Conservation (phyloP, 805 yeast genomes). For the Suhomyces sp. region DNA sequence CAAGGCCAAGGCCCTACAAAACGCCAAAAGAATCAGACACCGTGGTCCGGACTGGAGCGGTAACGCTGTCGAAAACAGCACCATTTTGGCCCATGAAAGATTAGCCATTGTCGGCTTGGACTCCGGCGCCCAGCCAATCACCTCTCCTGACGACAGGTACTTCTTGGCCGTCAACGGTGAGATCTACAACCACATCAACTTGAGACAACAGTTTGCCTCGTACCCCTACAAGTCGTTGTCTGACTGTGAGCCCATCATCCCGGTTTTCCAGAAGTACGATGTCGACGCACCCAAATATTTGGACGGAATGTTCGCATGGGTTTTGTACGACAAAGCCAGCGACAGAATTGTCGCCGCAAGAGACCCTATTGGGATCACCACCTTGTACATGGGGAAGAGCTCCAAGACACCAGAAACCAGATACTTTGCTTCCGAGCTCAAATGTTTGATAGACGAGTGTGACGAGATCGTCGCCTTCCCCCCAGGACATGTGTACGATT, state of each 20-base stretch:
- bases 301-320: slow-evolving; percentile 99
- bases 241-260: slow-evolving; percentile 98
- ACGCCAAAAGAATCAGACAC: slow-evolving; percentile 92
- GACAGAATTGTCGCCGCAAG: slow-evolving; percentile 96
- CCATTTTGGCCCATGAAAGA: slow-evolving; percentile 92
- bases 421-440: slow-evolving; percentile 91
- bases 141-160: slow-evolving; percentile 70
- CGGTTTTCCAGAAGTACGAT: slow-evolving; percentile 82
- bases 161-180: slow-evolving; percentile 93
- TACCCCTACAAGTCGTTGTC: slow-evolving; percentile 81
- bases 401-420: slow-evolving; percentile 68
- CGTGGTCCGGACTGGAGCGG: slow-evolving; percentile 99
- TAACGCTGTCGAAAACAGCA: slow-evolving; percentile 70
- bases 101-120: slow-evolving; percentile 96
- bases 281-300: slow-evolving; percentile 86
- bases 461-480: slow-evolving; percentile 93
- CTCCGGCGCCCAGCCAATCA: slow-evolving; percentile 97
- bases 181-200: slow-evolving; percentile 91
- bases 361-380: slow-evolving; percentile 97
- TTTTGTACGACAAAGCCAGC: slow-evolving; percentile 72
- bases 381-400: slow-evolving; percentile 90
- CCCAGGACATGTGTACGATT: slow-evolving; percentile 97
- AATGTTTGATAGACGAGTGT: slow-evolving; percentile 92
- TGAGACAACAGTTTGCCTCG: slow-evolving; percentile 71
- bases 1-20: slow-evolving; percentile 84